Evolutionary conservation across 768 basidiomycete genomes (phyloP).

Genomic region (Leccinum broughii): DNA sequence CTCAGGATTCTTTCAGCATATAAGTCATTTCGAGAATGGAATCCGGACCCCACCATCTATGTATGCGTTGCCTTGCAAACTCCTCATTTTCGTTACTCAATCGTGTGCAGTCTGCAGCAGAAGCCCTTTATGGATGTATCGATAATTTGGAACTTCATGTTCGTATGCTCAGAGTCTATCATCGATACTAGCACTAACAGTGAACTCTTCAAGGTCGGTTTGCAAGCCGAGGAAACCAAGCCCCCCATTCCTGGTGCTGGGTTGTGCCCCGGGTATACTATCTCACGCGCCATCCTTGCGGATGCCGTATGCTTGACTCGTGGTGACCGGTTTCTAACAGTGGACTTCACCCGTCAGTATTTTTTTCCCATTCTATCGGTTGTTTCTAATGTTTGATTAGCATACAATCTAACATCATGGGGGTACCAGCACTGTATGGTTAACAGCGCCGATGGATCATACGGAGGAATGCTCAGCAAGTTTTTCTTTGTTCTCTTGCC

Average conservation of each 20-base stretch:
- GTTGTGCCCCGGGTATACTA: conserved; percentile 80
- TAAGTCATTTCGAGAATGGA: conserved; percentile 69
- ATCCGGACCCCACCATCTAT: conserved; percentile 55
- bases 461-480: conserved; percentile 72
- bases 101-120: conserved; percentile 53
- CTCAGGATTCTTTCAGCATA: conserved; percentile 48
- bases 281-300: conserved; percentile 79
- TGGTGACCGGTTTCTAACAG: conserved; percentile 79
- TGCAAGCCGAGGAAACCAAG: conserved; percentile 76
- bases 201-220: conserved; percentile 45
- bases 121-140: conserved; percentile 65
- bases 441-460: conserved; percentile 65
- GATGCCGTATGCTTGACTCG: conserved; percentile 76
- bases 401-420: conserved; percentile 76
- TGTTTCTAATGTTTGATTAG: conserved; percentile 35
- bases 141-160: conserved; percentile 81
- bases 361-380: not conserved
- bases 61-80: conserved; percentile 35
- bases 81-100: not conserved
- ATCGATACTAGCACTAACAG: not conserved
- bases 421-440: conserved; percentile 72
- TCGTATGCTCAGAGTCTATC: conserved; percentile 22
- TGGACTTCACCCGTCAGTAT: conserved; percentile 70
- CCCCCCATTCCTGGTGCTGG: conserved; percentile 65
- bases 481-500: conserved; percentile 74